Evolutionary conservation across 2,329 filamentous ascomycete genomes (phyloP).

Genomic region (Escovopsis sp.): DNA sequence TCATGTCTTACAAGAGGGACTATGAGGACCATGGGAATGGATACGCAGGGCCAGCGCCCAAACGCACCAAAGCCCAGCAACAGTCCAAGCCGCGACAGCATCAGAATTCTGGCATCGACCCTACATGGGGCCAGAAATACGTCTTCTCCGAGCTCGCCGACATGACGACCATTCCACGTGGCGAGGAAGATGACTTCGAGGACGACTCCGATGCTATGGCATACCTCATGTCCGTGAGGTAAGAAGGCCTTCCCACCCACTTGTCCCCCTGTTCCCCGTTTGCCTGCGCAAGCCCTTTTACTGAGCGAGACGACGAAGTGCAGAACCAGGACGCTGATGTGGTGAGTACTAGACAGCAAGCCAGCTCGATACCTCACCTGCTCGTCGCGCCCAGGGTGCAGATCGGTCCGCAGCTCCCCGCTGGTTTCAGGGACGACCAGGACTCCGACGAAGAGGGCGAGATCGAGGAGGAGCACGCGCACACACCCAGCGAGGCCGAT

Average conservation of each 20-base stretch:
- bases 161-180: slow-evolving; percentile 27
- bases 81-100: slow-evolving; percentile 23
- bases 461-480: slow-evolving; percentile 27
- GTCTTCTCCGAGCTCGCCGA: slow-evolving; percentile 52
- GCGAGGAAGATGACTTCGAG: slow-evolving; percentile 51
- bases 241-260: slow-evolving; percentile 18
- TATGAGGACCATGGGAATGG: slow-evolving; percentile 18
- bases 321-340: slow-evolving; percentile 28
- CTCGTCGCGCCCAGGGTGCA: slow-evolving; percentile 47
- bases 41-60: slow-evolving; percentile 11
- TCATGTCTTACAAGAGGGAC: slow-evolving; percentile 24
- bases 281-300: slow-evolving; percentile 1
- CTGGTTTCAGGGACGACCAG: slow-evolving; percentile 15
- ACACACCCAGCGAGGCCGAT: slow-evolving; percentile 35
- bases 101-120: slow-evolving; percentile 37
- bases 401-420: slow-evolving; percentile 36
- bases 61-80: slow-evolving; percentile 12
- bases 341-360: slow-evolving; percentile 54
- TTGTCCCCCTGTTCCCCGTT: not conserved
- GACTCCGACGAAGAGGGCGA: slow-evolving; percentile 19
- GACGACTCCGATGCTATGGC: slow-evolving; percentile 53
- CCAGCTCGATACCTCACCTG: slow-evolving; percentile 56
- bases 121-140: slow-evolving; percentile 56
- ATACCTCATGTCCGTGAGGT: slow-evolving; percentile 60
- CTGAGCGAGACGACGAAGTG: slow-evolving; percentile 1